phyloP scores from a whole-genome alignment of 139 green algal species.

The Spirogloea muscicola region DNA sequence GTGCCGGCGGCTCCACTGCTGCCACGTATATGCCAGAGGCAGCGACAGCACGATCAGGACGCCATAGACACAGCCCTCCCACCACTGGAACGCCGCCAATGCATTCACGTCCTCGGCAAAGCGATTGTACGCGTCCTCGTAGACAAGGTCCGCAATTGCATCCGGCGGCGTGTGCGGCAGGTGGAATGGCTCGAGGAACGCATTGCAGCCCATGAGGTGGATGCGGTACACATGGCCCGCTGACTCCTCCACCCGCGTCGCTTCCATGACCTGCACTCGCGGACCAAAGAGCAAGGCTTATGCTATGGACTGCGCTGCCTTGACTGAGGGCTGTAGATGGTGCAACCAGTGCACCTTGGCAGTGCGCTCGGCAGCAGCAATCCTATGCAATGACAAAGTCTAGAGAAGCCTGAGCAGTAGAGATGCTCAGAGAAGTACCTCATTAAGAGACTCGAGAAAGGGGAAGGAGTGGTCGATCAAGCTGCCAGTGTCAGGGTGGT shows the following conservation, averaged over 20 bases:
- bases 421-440: conserved; percentile 23
- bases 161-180: conserved; percentile 19
- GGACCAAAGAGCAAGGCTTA: too few species aligned
- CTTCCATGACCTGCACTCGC: conserved; percentile 43
- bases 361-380: too few species aligned
- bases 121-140: conserved; percentile 43
- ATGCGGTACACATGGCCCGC: conserved; percentile 8
- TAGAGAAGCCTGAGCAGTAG: too few species aligned
- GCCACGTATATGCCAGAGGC: conserved; percentile 36
- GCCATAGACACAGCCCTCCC: conserved; percentile 34
- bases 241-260: conserved; percentile 13
- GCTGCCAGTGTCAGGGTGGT: neutral
- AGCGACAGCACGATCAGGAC: conserved; percentile 22
- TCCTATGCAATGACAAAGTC: too few species aligned
- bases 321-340: too few species aligned
- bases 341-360: too few species aligned
- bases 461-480: conserved; percentile 27
- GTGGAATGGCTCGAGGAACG: conserved; percentile 22
- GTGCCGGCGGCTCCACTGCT: conserved; percentile 31
- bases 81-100: conserved; percentile 32
- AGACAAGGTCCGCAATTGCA: conserved; percentile 8
- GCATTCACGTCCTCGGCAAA: conserved; percentile 35
- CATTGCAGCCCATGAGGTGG: conserved; percentile 23
- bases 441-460: conserved; percentile 43
- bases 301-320: too few species aligned